Evolutionary conservation across 768 basidiomycete genomes (phyloP).

Genomic region (Cyclocybe aegerita): DNA sequence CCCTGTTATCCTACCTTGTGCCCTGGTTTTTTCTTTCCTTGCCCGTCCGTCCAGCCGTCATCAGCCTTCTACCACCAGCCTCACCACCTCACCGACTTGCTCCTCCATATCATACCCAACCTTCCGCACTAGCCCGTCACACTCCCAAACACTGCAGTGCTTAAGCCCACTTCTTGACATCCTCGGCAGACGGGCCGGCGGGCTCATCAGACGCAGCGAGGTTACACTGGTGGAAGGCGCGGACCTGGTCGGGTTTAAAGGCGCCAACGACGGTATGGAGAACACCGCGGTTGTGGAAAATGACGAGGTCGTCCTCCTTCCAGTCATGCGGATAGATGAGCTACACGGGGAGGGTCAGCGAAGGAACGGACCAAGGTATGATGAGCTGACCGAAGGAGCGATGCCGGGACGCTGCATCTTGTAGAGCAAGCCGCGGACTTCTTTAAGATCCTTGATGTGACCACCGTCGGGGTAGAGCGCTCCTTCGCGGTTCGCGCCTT

Average conservation of each 20-base stretch:
- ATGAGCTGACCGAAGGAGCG: constrained; percentile 59
- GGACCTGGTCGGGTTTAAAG: constrained; percentile 64
- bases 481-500: constrained; percentile 51
- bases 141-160: neutral
- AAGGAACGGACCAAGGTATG: neutral
- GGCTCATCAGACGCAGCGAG: constrained; percentile 80
- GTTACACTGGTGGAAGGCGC: constrained; percentile 85
- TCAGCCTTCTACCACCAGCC: no score
- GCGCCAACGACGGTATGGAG: constrained; percentile 81
- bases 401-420: constrained; percentile 89
- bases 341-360: constrained; percentile 26
- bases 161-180: constrained; percentile 60
- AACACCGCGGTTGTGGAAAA: constrained; percentile 87
- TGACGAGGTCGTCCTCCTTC: constrained; percentile 69
- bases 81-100: no score
- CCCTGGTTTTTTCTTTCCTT: no score
- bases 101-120: no score
- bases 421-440: constrained; percentile 76
- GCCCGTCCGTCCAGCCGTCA: no score
- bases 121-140: no score
- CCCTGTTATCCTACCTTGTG: no score
- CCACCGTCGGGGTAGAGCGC: constrained; percentile 85
- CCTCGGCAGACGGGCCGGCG: constrained; percentile 63
- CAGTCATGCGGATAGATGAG: constrained; percentile 90
- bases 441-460: constrained; percentile 67